Evolutionary conservation across 495 filamentous ascomycete species (phyloP), one percentile per base, ranked within the genome.

Genomic region (Aspergillus bridgeri): DNA sequence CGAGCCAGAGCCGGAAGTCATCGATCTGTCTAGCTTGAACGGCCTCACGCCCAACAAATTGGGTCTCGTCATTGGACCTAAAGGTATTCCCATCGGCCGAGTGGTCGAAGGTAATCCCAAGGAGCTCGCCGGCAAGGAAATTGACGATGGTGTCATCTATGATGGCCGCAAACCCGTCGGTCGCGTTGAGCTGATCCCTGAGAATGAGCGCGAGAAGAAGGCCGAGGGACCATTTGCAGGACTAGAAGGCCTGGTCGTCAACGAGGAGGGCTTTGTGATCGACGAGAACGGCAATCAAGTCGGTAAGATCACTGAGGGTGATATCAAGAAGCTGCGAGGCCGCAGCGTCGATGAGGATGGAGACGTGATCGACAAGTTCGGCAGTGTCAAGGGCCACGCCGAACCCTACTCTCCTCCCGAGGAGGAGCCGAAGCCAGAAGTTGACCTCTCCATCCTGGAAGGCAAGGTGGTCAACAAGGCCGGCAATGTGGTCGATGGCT

Each of bases 401-500:
- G 87, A 91, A 71, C 83, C 83, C 6, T 91, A 83, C 67, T 80
- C 89, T 53, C 78, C 80, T 48, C 78, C 71, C 27, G 85, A 81
- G 60, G 77, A 72, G 58, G 84, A 81, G 60, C 59, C 53, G 50
- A 52, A 69, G 45, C 33, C 18, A 0, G 75, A 82, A 57, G 64
- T 73, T 3, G 89, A 95, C 61, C 76, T 83, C 47, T 91, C 87
- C 3, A 70, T 80, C 15, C 78, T 95, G 5, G 90, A 89, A 5
- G 91, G 91, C 53, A 91, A 90, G 79, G 81, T 86, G 5, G 88
- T 94, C 66, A 96, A 96, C 75, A 94, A 94, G 71, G 80, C 78
- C 7, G 91, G 91, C 48, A 92, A 93, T 46, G 83, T 92, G 18
- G 90, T 96, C 55, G 90, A 96, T 65, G 70, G 72, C 22, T 77